Conservation (phyloP, 495 filamentous ascomycete genomes). For the Daldinia caldariorum region DNA sequence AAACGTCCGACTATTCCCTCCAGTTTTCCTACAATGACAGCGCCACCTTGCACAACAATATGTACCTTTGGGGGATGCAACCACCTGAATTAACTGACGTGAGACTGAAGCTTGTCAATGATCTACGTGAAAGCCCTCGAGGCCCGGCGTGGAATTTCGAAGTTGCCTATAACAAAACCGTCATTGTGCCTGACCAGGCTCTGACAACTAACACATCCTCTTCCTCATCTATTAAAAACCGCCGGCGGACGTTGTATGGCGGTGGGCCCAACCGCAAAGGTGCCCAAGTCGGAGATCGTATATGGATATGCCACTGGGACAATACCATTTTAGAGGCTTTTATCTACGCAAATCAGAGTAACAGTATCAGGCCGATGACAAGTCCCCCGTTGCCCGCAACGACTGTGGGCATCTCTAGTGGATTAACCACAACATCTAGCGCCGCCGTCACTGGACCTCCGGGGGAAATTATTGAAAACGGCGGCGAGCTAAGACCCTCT, state of each 20-base stretch:
- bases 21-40: slow-evolving; percentile 50
- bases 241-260: slow-evolving; percentile 36
- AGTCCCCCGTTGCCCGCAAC: slow-evolving; percentile 40
- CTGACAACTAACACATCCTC: slow-evolving; percentile 44
- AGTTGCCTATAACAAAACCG: slow-evolving; percentile 78
- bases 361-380: slow-evolving; percentile 47
- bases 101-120: slow-evolving; percentile 69
- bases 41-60: slow-evolving; percentile 47
- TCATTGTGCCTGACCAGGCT: slow-evolving; percentile 72
- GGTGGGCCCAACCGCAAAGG: slow-evolving; percentile 58
- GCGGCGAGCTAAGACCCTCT: slow-evolving; percentile 20
- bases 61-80: slow-evolving; percentile 77
- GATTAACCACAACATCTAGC: slow-evolving; percentile 9
- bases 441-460: slow-evolving; percentile 39
- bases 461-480: slow-evolving; percentile 9
- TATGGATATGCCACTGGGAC: slow-evolving; percentile 93
- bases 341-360: slow-evolving; percentile 75
- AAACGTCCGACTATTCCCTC: slow-evolving; percentile 48
- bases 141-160: slow-evolving; percentile 83
- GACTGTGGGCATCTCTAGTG: not conserved
- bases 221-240: slow-evolving; percentile 23
- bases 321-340: slow-evolving; percentile 81
- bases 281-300: slow-evolving; percentile 69
- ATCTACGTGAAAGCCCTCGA: slow-evolving; percentile 65
- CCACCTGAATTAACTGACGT: slow-evolving; percentile 66